These are phyloP conservation scores for Colletotrichum caudatum DNA, from an alignment of 2,329 filamentous ascomycete species.

Conservation along the genomic window DNA sequence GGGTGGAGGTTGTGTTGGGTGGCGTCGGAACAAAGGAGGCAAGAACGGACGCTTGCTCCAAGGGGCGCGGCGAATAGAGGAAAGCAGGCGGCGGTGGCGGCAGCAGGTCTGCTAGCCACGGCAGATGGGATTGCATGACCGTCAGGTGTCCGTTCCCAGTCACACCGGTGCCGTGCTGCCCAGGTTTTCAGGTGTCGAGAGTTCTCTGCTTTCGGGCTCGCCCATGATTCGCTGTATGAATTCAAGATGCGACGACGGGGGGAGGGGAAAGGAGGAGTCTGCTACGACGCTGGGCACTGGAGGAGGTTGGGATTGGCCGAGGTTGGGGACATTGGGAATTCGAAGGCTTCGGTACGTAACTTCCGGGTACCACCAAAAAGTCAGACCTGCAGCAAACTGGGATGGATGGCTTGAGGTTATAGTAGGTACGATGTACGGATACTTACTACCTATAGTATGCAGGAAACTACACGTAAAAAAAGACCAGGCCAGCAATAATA, in stretches of 20 bases:
- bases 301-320: constrained; percentile 37
- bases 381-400: constrained; percentile 1
- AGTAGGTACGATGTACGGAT: too few relatives aligned
- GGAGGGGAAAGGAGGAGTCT: constrained; percentile 30
- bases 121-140: constrained; percentile 5
- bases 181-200: constrained; percentile 4
- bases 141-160: constrained; percentile 35
- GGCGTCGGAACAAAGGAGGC: constrained; percentile 31
- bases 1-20: constrained; percentile 10
- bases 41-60: constrained; percentile 18
- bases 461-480: too few relatives aligned
- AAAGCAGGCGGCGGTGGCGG: neutral
- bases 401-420: neutral
- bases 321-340: constrained; percentile 20
- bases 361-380: constrained; percentile 5
- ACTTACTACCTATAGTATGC: too few relatives aligned
- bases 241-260: constrained; percentile 31
- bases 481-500: constrained; percentile 2
- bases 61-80: constrained; percentile 7
- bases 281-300: constrained; percentile 32
- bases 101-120: constrained; percentile 25
- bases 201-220: constrained; percentile 30
- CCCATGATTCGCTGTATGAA: constrained; percentile 32
- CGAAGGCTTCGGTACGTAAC: constrained; percentile 31
- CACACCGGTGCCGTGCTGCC: neutral